Conservation (phyloP, 345 rosid species). For the Eucalyptus erythrocorys region DNA sequence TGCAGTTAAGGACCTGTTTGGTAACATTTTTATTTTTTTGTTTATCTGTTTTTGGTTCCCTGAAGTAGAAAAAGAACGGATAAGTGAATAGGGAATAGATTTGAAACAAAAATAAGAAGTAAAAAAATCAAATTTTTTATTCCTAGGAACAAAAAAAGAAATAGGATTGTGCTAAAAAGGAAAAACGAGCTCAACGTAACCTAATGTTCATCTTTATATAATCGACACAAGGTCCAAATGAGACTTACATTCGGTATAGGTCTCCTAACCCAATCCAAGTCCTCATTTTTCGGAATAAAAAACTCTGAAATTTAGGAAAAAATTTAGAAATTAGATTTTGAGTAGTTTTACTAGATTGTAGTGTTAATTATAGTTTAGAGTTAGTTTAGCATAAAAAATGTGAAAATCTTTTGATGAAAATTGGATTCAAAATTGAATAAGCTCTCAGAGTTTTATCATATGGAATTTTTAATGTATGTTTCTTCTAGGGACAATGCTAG, state of each 20-base stretch:
- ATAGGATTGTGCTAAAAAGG: rapidly evolving
- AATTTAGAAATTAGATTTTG: background rate
- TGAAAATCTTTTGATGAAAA: background rate
- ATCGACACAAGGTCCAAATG: background rate
- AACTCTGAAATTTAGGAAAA: background rate
- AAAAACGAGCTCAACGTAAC: background rate
- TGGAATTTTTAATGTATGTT: background rate
- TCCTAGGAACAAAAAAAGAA: no score
- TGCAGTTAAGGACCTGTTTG: no score
- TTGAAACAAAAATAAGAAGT: background rate
- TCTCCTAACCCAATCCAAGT: background rate
- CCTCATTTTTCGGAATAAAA: background rate
- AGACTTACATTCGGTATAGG: background rate
- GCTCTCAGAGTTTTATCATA: background rate
- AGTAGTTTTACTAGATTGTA: background rate
- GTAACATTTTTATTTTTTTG: no score
- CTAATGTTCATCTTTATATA: no score
- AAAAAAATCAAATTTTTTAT: no score
- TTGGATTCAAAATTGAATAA: background rate
- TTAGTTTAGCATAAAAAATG: background rate
- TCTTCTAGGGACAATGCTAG: background rate
- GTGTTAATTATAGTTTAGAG: background rate
- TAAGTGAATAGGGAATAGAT: background rate
- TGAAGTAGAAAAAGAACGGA: no score
- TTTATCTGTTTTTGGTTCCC: no score